phyloP scores from a whole-genome alignment of 495 filamentous ascomycete genomes.

The Talaromyces liani region DNA sequence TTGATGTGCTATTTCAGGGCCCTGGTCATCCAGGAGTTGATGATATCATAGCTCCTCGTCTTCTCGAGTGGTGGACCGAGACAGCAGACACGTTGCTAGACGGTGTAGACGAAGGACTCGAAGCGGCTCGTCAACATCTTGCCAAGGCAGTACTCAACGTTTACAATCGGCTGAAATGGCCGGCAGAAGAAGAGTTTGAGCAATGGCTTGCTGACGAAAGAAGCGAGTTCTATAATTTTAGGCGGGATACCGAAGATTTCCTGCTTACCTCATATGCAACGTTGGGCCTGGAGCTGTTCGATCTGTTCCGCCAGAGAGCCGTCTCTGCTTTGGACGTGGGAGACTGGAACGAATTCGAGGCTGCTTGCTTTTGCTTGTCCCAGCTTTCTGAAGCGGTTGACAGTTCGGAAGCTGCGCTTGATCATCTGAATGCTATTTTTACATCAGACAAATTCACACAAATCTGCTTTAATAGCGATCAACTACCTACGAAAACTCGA shows the following conservation, averaged over 20 bases:
- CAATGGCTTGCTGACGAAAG: slow-evolving; percentile 68
- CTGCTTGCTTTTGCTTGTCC: slow-evolving; percentile 70
- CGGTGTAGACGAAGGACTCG: slow-evolving; percentile 18
- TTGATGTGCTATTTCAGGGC: slow-evolving; percentile 58
- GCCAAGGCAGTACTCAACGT: slow-evolving; percentile 29
- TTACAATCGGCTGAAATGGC: slow-evolving; percentile 34
- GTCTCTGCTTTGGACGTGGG: slow-evolving; percentile 47
- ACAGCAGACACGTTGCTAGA: slow-evolving; percentile 33
- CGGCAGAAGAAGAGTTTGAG: slow-evolving; percentile 19
- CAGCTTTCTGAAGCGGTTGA: slow-evolving; percentile 67
- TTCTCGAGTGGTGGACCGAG: slow-evolving; percentile 78
- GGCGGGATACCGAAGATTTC: slow-evolving; percentile 75
- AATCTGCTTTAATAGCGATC: slow-evolving; percentile 43
- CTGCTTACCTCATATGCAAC: slow-evolving; percentile 68
- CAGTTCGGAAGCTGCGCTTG: slow-evolving; percentile 58
- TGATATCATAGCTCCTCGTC: slow-evolving; percentile 66
- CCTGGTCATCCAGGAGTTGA: slow-evolving; percentile 70
- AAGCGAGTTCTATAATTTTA: slow-evolving; percentile 65
- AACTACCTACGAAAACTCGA: slow-evolving; percentile 61
- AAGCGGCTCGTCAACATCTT: slow-evolving; percentile 27
- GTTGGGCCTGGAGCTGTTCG: slow-evolving; percentile 59
- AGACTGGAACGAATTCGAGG: slow-evolving; percentile 74
- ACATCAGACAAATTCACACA: slow-evolving; percentile 48
- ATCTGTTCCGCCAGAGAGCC: slow-evolving; percentile 60
- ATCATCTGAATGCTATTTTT: slow-evolving; percentile 64